Evolutionary conservation across 305 asterid species (phyloP), one percentile per base, ranked within the genome.

Genomic region (Caryopteris hybrid): DNA sequence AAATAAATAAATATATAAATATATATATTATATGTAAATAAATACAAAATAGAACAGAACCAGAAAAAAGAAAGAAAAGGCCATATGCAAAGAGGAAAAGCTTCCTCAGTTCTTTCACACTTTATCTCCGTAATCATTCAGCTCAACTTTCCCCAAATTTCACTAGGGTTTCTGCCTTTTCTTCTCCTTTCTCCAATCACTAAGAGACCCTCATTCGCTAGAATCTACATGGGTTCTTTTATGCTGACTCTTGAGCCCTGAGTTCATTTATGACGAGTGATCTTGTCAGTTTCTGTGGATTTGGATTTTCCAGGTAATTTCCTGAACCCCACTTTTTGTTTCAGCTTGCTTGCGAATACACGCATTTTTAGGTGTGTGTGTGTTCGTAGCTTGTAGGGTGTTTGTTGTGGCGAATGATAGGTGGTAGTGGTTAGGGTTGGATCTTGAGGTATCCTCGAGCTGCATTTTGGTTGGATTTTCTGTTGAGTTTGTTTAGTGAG

Each of bases 111-210:
- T 71, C 64, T 54, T 58, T 47, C 76, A 71, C 74, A 71, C 80
- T 66, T 76, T 66, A 76, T 76, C 80, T 11, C 66, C 64, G 27
- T 63, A 72, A 77, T 77, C 72, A 68, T 72, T 77, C 75, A 77
- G 66, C 75, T 73, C 78, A 63, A 73, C 81, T 73, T 77, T 77
- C 78, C 81, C 81, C 74, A 73, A 72, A 42, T 62, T 47, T 62
- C 13, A 52, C 46, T 41, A 33, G 81, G 72, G 45, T 72, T 48
- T 58, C 66, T 9, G 20, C 41, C 66, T 61, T 66, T 61, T 25
- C 27, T 17, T 23, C 36, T 46, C 46, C 31, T 60, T 70, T 61
- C 18, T 23, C 61, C 65, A 47, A 31, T 72, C 69, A 51, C 53
- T 33, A 12, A 9, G 65, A 72, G 61, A 50, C 69, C 23, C 52